Evolutionary conservation across 2,329 filamentous ascomycete species (phyloP).

Genomic region (Colletotrichum acutatum): DNA sequence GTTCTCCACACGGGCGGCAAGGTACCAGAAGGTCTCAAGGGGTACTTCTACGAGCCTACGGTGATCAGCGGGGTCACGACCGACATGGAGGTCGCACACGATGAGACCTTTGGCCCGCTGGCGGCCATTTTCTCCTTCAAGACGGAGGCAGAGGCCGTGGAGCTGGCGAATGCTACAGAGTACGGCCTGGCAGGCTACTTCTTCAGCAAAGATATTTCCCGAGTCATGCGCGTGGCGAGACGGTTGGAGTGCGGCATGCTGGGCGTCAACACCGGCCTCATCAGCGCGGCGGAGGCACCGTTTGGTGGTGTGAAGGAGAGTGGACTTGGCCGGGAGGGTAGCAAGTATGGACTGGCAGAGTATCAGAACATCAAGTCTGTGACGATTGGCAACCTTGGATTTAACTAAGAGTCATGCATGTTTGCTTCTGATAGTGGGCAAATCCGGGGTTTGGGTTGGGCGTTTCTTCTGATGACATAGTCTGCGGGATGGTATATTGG

Average conservation of each 20-base stretch:
- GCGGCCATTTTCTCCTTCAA: conserved; percentile 76
- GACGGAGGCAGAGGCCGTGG: conserved; percentile 75
- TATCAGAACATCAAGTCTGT: conserved; percentile 42
- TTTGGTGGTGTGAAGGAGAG: conserved; percentile 51
- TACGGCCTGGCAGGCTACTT: conserved; percentile 80
- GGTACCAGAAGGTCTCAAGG: conserved; percentile 66
- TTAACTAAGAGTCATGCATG: neutral
- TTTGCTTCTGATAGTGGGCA: neutral
- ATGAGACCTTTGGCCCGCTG: conserved; percentile 80
- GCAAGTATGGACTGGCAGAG: conserved; percentile 45
- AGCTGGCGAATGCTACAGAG: conserved; percentile 72
- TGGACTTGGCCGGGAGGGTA: conserved; percentile 48
- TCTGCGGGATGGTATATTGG: neutral
- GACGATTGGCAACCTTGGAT: conserved; percentile 12
- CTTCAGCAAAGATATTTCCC: conserved; percentile 62
- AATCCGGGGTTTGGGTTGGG: neutral
- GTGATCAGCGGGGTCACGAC: conserved; percentile 74
- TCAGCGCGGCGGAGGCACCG: conserved; percentile 47
- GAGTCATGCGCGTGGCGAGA: conserved; percentile 56
- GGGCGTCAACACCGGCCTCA: conserved; percentile 48
- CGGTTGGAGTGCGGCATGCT: conserved; percentile 58
- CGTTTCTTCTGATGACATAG: neutral
- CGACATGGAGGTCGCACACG: conserved; percentile 73
- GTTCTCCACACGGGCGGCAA: conserved; percentile 69
- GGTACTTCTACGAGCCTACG: conserved; percentile 77